Percentiles rank a stretch among this genome's conserved stretches.
phyloP scores from a whole-genome alignment of 306 rosid genomes.

The Trichosanthes cucumerina region DNA sequence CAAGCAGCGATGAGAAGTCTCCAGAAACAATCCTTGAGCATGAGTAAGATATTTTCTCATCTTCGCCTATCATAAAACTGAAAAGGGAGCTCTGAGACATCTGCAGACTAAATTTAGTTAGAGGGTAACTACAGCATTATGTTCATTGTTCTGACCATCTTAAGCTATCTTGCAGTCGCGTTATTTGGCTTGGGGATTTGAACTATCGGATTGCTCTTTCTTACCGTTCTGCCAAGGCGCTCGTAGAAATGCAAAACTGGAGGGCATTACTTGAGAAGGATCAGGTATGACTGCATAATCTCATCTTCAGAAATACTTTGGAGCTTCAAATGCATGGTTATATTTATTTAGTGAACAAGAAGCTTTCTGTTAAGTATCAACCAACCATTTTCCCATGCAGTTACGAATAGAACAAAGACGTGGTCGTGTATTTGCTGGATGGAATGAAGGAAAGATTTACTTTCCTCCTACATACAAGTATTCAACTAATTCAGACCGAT shows the following conservation, averaged over 20 bases:
- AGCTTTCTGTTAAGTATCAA: slow-evolving; percentile 8
- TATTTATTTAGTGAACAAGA: not conserved
- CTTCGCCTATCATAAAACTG: not conserved
- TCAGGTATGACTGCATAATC: slow-evolving; percentile 44
- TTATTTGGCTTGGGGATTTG: slow-evolving; percentile 98
- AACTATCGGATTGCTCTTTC: slow-evolving; percentile 89
- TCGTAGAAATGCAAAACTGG: slow-evolving; percentile 99
- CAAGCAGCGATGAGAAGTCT: slow-evolving; percentile 58
- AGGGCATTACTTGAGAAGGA: slow-evolving; percentile 94
- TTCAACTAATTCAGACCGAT: slow-evolving; percentile 93
- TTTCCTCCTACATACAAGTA: slow-evolving; percentile 99
- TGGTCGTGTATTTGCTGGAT: slow-evolving; percentile 73
- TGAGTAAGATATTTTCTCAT: slow-evolving; percentile 46
- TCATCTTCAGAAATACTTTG: slow-evolving; percentile 4
- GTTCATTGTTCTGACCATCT: not conserved
- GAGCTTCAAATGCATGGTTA: not conserved
- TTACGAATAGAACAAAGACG: slow-evolving; percentile 84
- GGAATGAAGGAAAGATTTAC: slow-evolving; percentile 97
- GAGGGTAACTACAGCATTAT: not conserved
- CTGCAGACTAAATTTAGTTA: not conserved
- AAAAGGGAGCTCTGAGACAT: not conserved
- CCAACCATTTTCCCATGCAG: slow-evolving; percentile 35
- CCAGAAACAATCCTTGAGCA: slow-evolving; percentile 96
- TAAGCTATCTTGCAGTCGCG: slow-evolving; percentile 44
- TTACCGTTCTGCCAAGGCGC: slow-evolving; percentile 91